A percentile compares a stretch with the other conserved stretches of the same genome.
Conservation (phyloP, 2,329 filamentous ascomycete genomes). For the Monascus ruber region DNA sequence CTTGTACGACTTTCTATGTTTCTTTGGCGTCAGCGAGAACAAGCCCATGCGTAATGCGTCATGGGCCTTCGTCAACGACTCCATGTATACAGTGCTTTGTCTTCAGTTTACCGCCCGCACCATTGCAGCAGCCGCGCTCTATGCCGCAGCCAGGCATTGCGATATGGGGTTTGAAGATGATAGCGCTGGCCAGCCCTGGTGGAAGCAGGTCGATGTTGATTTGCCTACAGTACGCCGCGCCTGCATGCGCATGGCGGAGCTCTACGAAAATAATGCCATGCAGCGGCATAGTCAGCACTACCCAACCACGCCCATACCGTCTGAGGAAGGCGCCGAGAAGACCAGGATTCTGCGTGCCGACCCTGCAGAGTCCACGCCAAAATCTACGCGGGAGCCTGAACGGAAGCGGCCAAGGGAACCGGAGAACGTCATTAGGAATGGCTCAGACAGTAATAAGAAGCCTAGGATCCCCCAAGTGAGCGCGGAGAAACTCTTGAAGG, state of each 20-base stretch:
- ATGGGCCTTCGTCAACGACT: constrained; percentile 92
- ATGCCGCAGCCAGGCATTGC: constrained; percentile 70
- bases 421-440: constrained; percentile 8
- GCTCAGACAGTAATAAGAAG: too few species aligned
- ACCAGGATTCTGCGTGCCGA: constrained; percentile 23
- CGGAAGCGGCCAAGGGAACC: constrained; percentile 31
- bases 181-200: constrained; percentile 69
- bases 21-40: constrained; percentile 63
- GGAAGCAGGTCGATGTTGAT: constrained; percentile 64
- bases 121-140: constrained; percentile 75
- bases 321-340: constrained; percentile 25
- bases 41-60: constrained; percentile 72
- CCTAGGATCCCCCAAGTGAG: too few species aligned
- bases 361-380: constrained; percentile 7
- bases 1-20: constrained; percentile 68
- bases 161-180: constrained; percentile 64
- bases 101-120: constrained; percentile 68
- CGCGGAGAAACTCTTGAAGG: too few species aligned
- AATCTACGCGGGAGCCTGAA: constrained; percentile 15
- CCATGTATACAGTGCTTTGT: constrained; percentile 71
- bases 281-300: constrained; percentile 35
- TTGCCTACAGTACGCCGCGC: constrained; percentile 60
- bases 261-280: constrained; percentile 35
- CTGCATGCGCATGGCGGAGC: constrained; percentile 60
- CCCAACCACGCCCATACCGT: constrained; percentile 21